Evolutionary conservation across 2,329 filamentous ascomycete species (phyloP).

Genomic region (Decorospora gaudefroyi): DNA sequence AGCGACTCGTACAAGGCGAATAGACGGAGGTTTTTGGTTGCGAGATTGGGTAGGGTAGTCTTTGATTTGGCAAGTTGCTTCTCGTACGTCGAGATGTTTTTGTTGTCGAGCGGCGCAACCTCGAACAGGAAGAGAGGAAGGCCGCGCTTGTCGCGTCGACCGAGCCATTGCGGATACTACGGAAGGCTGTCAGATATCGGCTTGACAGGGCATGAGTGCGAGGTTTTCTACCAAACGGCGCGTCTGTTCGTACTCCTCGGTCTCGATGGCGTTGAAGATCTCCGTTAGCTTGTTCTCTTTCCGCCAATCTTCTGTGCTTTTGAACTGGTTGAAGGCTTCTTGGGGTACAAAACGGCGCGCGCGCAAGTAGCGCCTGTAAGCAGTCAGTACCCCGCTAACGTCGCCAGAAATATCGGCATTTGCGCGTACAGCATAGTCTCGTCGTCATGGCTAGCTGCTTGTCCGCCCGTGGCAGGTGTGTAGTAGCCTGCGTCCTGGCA

Average conservation of each 20-base stretch:
- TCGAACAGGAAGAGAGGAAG: constrained; percentile 93
- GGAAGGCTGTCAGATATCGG: constrained; percentile 29
- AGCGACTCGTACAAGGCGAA: constrained; percentile 95
- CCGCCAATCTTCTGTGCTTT: constrained; percentile 86
- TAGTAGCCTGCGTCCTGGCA: constrained; percentile 69
- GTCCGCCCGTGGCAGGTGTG: constrained; percentile 51
- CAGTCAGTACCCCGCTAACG: constrained; percentile 31
- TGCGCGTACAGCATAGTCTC: constrained; percentile 67
- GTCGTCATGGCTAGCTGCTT: constrained; percentile 69
- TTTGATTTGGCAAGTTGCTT: constrained; percentile 63
- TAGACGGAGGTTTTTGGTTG: constrained; percentile 77
- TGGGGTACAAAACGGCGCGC: constrained; percentile 78
- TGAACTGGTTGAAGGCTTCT: constrained; percentile 82
- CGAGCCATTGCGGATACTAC: constrained; percentile 93
- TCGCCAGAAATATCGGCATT: constrained; percentile 6
- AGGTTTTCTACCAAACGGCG: constrained; percentile 66
- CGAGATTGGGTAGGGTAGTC: constrained; percentile 64
- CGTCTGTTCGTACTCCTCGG: constrained; percentile 81
- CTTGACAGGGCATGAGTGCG: constrained; percentile 4
- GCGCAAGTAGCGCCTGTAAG: constrained; percentile 75
- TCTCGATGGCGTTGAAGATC: constrained; percentile 84
- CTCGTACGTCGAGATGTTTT: constrained; percentile 79
- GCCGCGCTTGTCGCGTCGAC: constrained; percentile 83
- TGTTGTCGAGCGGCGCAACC: constrained; percentile 79
- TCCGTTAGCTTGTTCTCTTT: constrained; percentile 75